Base-by-base conservation (phyloP, 129 eudicot genomes). In the sunflower (Helianthus annuus) region DNA sequence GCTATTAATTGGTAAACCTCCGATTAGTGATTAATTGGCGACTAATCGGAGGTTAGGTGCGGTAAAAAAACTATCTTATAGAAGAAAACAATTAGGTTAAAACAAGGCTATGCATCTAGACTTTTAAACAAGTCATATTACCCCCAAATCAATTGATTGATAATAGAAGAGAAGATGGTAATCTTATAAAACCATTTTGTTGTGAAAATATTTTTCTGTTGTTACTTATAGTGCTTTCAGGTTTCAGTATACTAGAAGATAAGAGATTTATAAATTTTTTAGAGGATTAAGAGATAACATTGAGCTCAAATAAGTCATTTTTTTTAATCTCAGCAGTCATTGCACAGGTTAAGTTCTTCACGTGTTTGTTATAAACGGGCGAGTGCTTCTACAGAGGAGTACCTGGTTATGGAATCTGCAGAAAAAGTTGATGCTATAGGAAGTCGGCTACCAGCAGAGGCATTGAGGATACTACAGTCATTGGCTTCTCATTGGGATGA, bases 401-500 rank as follows among this genome's bases (percentile, higher is more conserved):
- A 59, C 44, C 40, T 85, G 27, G 72, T 70, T 51, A 86, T 86
- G 91, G 85, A 81, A 55, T 74, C 82, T 14, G 74, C 52, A 53
- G 79, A 70, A 49, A 76, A 69, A 38, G 61, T 66, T 29, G 75
- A 76, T 70, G 78, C 64, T 39, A 80, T 74, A 64, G 84, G 78
- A 56, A 71, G 62, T 52, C 71, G 54, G 14, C 42, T 86, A 73
- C 88, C 91, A 16, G 52, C 61, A 24, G 98, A 92, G 66, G 95
- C 91, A 6, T 74, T 48, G 71, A 69, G 36, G 68, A 83, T 83
- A 13, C 80, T 92, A 8, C 70, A 74, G n/a, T 59, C 86, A 34
- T 69, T 92, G 82, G 98, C 98, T 59, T 83, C 88, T 57, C 53
- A 75, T 7, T 92, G 98, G 98, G 83, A 79, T 71, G 96, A 92